Evolutionary conservation across 192 early-diverging fungal genomes (phyloP).

Genomic region (Coemansia umbellata): DNA sequence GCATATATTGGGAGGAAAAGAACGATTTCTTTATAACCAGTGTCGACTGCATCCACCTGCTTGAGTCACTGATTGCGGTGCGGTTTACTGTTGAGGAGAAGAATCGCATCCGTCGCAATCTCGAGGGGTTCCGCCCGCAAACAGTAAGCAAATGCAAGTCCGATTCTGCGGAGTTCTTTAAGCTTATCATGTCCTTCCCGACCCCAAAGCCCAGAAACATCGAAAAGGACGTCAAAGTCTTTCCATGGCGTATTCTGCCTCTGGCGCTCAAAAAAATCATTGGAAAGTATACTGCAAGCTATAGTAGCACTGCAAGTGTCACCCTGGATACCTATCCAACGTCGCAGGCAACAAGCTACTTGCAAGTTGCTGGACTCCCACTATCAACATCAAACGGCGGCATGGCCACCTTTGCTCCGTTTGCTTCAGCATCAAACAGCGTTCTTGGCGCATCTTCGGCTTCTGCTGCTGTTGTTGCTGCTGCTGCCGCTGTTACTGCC

Average conservation of each 20-base stretch:
- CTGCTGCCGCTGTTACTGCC: background rate
- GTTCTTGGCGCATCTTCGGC: slow-evolving; percentile 18
- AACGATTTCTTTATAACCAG: slow-evolving; percentile 76
- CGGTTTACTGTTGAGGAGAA: slow-evolving; percentile 80
- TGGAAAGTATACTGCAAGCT: slow-evolving; percentile 61
- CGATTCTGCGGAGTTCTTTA: slow-evolving; percentile 76
- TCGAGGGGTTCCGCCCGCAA: slow-evolving; percentile 73
- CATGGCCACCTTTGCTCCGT: slow-evolving; percentile 22
- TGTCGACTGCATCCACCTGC: slow-evolving; percentile 71
- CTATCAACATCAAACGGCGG: slow-evolving; percentile 19
- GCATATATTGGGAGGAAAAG: slow-evolving; percentile 73
- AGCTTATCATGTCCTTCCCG: slow-evolving; percentile 76
- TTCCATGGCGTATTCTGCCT: slow-evolving; percentile 70
- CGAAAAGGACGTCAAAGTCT: slow-evolving; percentile 88
- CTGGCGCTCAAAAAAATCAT: slow-evolving; percentile 75
- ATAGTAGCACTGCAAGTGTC: slow-evolving; percentile 31
- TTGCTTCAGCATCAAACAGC: slow-evolving; percentile 1
- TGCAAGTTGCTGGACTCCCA: slow-evolving; percentile 19
- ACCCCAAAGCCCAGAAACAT: slow-evolving; percentile 82
- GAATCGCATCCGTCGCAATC: slow-evolving; percentile 81
- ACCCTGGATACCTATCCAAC: slow-evolving; percentile 20
- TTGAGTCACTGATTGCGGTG: slow-evolving; percentile 70
- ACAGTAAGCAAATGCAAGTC: slow-evolving; percentile 75
- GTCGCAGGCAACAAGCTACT: slow-evolving; percentile 12
- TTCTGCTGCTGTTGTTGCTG: slow-evolving; percentile 23